These are phyloP conservation scores for Epichloe bromicola DNA, from an alignment of 2,329 filamentous ascomycete species.

Conservation along the genomic window DNA sequence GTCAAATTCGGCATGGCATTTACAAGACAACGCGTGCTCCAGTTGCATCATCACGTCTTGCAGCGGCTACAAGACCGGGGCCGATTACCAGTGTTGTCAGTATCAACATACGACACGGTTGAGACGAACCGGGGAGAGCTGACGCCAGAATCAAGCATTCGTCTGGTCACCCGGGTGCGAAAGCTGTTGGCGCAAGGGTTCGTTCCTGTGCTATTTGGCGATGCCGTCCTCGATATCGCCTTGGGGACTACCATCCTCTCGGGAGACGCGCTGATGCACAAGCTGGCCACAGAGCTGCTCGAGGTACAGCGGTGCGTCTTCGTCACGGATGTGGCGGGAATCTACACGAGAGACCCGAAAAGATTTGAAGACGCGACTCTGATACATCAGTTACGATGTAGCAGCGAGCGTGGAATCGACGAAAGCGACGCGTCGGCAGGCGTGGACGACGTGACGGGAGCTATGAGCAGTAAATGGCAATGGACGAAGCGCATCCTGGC, in stretches of 20 bases:
- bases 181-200: constrained; percentile 1
- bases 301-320: constrained; percentile 2
- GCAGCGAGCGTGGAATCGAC: not conserved
- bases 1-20: constrained; percentile 3
- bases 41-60: constrained; percentile 2
- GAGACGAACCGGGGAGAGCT: constrained; percentile 1
- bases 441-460: constrained; percentile 4
- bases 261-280: constrained; percentile 4
- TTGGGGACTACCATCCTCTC: constrained; percentile 3
- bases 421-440: not conserved
- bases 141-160: not conserved
- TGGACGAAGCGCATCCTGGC: constrained; percentile 1
- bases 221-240: constrained; percentile 1
- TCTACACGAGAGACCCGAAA: constrained; percentile 3
- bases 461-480: constrained; percentile 3
- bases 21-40: not conserved
- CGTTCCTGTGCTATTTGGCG: constrained; percentile 2
- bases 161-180: not conserved
- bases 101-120: constrained; percentile 4
- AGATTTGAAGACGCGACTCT: not conserved
- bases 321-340: constrained; percentile 3
- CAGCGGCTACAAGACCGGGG: not conserved
- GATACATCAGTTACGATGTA: not conserved
- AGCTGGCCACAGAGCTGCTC: not conserved
- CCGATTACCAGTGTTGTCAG: constrained; percentile 1